Evolutionary conservation across 1,284 basidiomycete genomes (phyloP).

Genomic region (Naganishia sp.): DNA sequence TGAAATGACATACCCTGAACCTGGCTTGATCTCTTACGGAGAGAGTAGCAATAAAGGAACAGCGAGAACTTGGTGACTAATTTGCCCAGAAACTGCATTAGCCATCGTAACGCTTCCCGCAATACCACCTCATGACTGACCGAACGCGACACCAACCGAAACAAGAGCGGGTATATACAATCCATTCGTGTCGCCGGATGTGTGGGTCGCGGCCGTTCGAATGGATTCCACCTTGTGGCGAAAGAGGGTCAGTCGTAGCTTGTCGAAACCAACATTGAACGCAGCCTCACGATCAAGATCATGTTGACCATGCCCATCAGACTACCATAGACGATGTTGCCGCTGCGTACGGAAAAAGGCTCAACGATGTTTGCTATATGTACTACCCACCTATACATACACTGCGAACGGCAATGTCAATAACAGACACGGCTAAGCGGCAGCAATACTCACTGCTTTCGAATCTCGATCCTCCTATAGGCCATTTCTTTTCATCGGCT

Average conservation of each 20-base stretch:
- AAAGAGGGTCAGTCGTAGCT: not conserved
- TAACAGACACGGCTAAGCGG: no score
- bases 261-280: not conserved
- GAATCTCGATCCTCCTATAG: conserved; percentile 82
- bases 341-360: conserved; percentile 48
- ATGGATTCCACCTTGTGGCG: conserved; percentile 67
- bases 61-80: conserved; percentile 78
- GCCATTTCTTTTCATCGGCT: conserved; percentile 83
- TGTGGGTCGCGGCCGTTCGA: conserved; percentile 66
- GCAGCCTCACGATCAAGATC: conserved; percentile 42
- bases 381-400: not conserved
- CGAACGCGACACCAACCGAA: conserved; percentile 77
- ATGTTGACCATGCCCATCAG: conserved; percentile 52
- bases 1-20: conserved; percentile 58
- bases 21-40: conserved; percentile 79
- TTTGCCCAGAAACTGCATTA: not conserved
- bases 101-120: not conserved
- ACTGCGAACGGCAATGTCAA: not conserved
- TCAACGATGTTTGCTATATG: not conserved
- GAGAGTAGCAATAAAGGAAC: conserved; percentile 81
- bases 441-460: conserved; percentile 66
- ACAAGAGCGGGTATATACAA: conserved; percentile 81
- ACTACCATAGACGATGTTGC: conserved; percentile 81
- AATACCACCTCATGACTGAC: conserved; percentile 53
- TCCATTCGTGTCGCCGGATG: conserved; percentile 61